Evolutionary conservation across 371 early-diverging fungal species (phyloP).

Genomic region (Lichtheimia corymbifera): DNA sequence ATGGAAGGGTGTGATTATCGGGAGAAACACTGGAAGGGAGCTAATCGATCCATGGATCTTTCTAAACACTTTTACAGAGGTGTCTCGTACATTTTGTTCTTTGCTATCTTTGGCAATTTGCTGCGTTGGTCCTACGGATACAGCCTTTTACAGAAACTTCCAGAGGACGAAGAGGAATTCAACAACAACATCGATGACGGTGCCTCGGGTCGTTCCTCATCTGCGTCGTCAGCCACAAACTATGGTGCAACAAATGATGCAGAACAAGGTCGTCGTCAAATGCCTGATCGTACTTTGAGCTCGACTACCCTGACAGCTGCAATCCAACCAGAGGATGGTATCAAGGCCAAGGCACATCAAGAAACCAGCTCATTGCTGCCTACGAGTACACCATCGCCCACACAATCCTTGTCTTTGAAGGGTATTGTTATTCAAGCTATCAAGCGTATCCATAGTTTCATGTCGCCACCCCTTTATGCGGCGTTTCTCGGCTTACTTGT

Average conservation of each 20-base stretch:
- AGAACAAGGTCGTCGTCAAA: constrained; percentile 3
- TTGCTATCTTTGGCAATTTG: constrained; percentile 71
- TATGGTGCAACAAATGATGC: constrained; percentile 7
- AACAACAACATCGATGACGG: not conserved
- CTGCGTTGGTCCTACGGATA: constrained; percentile 81
- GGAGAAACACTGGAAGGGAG: too few relatives aligned
- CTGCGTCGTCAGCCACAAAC: not conserved
- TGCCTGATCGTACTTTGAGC: constrained; percentile 21
- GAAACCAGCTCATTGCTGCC: constrained; percentile 12
- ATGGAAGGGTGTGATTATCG: too few relatives aligned
- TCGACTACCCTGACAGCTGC: constrained; percentile 18
- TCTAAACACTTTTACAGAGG: constrained; percentile 43
- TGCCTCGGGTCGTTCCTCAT: not conserved
- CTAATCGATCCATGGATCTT: not conserved
- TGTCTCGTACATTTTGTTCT: constrained; percentile 75
- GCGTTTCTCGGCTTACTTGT: constrained; percentile 59
- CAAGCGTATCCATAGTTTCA: constrained; percentile 28
- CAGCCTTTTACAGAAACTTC: constrained; percentile 44
- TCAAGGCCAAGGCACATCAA: constrained; percentile 1
- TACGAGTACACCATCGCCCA: constrained; percentile 7
- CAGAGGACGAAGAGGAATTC: constrained; percentile 2
- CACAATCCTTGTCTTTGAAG: not conserved
- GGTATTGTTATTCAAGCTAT: not conserved
- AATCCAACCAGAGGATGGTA: constrained; percentile 8
- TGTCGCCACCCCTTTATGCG: constrained; percentile 69